Evolutionary conservation across 352 stramenopile genomes (phyloP), one percentile per base, ranked within the genome.

Genomic region (Globisporangium polare): DNA sequence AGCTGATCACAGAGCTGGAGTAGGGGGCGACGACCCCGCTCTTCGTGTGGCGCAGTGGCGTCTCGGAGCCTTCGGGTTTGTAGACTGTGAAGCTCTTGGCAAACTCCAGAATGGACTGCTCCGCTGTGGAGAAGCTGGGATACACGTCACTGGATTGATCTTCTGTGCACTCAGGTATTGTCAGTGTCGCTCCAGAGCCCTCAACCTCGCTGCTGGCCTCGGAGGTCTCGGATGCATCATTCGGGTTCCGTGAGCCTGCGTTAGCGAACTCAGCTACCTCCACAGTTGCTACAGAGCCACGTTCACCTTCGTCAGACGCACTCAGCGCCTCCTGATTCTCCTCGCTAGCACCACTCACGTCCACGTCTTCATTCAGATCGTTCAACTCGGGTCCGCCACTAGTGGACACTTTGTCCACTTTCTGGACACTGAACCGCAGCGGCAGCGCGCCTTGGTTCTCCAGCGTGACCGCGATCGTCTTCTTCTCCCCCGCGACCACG

Each of bases 401-500:
- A 15, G 6, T 41, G 7, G 5, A n/a, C 18, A 18, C 20, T n/a
- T 39, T 17, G 9, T 37, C 42, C 2, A 54, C 33, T 7, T 13
- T 39, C 3, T 58, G 60, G 22, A 92, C 57, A 4, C 55, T 60
- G 53, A 80, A 92, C n/a, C 73, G 65, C 0, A 91, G 65, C 0
- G 80, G 73, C 8, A 96, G 61, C 9, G 89, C 88, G 2, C 87
- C 86, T 10, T 78, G 67, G 54, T 97, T 97, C 7, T 77, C 66
- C 3, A 97, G 66, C 10, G 63, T 71, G 18, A 97, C 49, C 0
- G 57, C 49, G 3, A 89, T 59, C 13, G 72, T 80, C 41, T 74
- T 70, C 4, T 72, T 86, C 52, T 97, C 88, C 2, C 92, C 92
- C 24, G 92, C 77, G 8, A 97, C 79, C 3, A 96, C 74, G 41